These are phyloP conservation scores for Apiospora aurea DNA, from an alignment of 2,329 filamentous ascomycete genomes.

Conservation along the genomic window DNA sequence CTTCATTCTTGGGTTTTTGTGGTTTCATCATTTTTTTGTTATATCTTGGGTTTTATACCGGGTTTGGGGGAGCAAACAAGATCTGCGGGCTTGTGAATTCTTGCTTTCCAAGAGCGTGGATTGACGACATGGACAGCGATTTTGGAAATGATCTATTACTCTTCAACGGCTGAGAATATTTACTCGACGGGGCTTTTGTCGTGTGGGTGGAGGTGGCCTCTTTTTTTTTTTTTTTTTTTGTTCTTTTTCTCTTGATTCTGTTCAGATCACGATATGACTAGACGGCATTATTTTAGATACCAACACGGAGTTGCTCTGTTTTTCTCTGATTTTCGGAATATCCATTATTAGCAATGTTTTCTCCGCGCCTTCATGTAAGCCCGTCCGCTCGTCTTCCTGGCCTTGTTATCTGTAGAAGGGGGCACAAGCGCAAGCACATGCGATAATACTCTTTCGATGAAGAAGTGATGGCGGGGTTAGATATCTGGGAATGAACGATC, in stretches of 20 bases:
- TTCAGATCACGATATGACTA: conserved; percentile 31
- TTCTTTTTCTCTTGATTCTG: conserved; percentile 21
- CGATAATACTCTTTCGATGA: neutral
- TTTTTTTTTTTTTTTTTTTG: conserved; percentile 5
- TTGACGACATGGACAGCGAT: conserved; percentile 11
- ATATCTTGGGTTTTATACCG: conserved; percentile 1
- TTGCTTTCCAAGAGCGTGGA: conserved; percentile 17
- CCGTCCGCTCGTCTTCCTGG: neutral
- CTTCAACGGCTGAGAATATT: conserved; percentile 8
- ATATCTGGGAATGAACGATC: neutral
- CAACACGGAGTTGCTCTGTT: conserved; percentile 36
- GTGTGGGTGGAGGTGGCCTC: conserved; percentile 1
- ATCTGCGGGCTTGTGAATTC: neutral
- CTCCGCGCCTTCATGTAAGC: neutral
- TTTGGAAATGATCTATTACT: conserved; percentile 5
- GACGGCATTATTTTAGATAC: conserved; percentile 41
- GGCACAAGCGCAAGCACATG: neutral
- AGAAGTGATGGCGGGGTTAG: neutral
- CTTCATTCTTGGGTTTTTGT: neutral
- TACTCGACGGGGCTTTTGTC: conserved; percentile 1
- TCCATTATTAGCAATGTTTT: neutral
- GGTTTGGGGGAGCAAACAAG: conserved; percentile 12
- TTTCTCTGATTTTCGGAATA: conserved; percentile 25
- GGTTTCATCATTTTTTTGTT: neutral
- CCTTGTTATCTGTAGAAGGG: neutral